Evolutionary conservation across 139 green algal genomes (phyloP).

Genomic region (Chlamydomonas asymmetrica): DNA sequence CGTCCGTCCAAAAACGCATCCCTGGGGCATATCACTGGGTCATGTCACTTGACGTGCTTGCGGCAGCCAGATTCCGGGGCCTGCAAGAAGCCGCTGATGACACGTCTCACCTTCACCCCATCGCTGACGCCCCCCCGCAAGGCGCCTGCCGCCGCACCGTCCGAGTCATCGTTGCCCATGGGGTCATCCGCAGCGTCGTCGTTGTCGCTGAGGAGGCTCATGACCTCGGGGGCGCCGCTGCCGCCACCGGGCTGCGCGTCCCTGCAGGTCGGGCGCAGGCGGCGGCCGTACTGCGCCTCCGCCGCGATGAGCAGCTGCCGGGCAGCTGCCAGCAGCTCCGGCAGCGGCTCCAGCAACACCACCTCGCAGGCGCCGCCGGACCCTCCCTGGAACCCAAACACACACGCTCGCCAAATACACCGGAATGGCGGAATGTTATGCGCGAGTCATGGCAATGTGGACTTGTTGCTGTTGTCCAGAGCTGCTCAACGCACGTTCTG

Average conservation of each 20-base stretch:
- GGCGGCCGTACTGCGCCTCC: not conserved
- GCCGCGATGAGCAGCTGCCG: constrained; percentile 23
- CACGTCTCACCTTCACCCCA: too few relatives aligned
- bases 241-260: not conserved
- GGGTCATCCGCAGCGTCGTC: constrained; percentile 1
- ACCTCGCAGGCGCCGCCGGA: not conserved
- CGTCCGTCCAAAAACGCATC: too few relatives aligned
- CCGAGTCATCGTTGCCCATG: not conserved
- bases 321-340: constrained; percentile 39
- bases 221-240: not conserved
- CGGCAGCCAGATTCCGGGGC: too few relatives aligned
- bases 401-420: not conserved
- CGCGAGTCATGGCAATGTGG: too few relatives aligned
- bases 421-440: too few relatives aligned
- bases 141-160: too few relatives aligned
- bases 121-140: too few relatives aligned
- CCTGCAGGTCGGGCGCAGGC: not conserved
- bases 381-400: constrained; percentile 14
- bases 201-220: not conserved
- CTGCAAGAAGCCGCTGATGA: too few relatives aligned
- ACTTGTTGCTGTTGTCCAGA: too few relatives aligned
- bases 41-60: too few relatives aligned
- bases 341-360: constrained; percentile 51
- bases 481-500: too few relatives aligned
- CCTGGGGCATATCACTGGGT: too few relatives aligned